Percentiles rank a stretch among this genome's conserved stretches.
Evolutionary conservation across 306 rosid genomes (phyloP).

Genomic region (Arachis stenosperma): DNA sequence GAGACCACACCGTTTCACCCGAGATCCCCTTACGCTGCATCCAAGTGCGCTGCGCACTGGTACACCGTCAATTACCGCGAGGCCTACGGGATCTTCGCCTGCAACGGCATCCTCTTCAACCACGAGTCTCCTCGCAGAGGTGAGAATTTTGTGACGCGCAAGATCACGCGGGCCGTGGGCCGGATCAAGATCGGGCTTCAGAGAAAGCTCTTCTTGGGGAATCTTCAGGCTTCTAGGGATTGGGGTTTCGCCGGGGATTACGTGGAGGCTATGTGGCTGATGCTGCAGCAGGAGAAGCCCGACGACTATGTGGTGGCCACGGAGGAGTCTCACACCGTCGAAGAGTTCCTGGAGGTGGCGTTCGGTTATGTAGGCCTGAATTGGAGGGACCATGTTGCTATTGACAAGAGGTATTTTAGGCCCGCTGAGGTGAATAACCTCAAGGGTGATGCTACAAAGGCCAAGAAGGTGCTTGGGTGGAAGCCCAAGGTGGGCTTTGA

Average conservation of each 20-base stretch:
- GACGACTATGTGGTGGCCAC: constrained; percentile 97
- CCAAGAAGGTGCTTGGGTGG: constrained; percentile 86
- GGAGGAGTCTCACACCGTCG: constrained; percentile 92
- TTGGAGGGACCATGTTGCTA: constrained; percentile 87
- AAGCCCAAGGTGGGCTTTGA: constrained; percentile 89
- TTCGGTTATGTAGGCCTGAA: constrained; percentile 83
- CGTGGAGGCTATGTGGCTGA: constrained; percentile 98
- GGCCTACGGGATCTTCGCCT: constrained; percentile 86
- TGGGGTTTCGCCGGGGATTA: constrained; percentile 99
- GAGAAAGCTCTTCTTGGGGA: constrained; percentile 83
- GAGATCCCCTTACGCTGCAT: too few species aligned
- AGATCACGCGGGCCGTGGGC: too few species aligned
- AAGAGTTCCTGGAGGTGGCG: constrained; percentile 84
- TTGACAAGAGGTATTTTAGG: constrained; percentile 85
- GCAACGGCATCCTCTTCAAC: constrained; percentile 92
- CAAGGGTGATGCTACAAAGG: constrained; percentile 82
- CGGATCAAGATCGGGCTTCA: constrained; percentile 93
- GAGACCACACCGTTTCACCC: constrained; percentile 89
- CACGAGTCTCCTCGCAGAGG: too few species aligned
- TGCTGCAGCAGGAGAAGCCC: constrained; percentile 94
- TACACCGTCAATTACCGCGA: constrained; percentile 97
- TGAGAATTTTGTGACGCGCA: too few species aligned
- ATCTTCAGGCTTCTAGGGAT: constrained; percentile 83
- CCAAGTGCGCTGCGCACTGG: constrained; percentile 98
- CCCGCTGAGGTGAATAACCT: constrained; percentile 94